phyloP scores from a whole-genome alignment of 495 filamentous ascomycete genomes.

The Penicillium psychrofluorescens region DNA sequence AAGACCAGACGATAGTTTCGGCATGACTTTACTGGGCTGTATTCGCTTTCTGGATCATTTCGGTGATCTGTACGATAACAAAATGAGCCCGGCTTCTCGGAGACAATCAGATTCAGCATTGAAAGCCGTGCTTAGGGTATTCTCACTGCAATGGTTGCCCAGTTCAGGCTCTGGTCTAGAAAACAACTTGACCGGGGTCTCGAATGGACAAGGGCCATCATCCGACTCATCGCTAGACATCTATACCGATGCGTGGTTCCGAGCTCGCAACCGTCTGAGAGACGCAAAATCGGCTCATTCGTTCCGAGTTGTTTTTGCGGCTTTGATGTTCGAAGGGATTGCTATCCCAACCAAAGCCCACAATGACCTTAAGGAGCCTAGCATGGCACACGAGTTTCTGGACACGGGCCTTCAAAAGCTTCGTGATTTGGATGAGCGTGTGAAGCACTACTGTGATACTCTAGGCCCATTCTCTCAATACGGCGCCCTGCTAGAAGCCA shows the following conservation, averaged over 20 bases:
- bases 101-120: conserved; percentile 11
- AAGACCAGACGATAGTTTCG: neutral
- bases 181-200: neutral
- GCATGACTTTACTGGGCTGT: conserved; percentile 12
- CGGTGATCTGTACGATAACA: conserved; percentile 17
- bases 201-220: neutral
- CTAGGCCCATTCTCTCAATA: conserved; percentile 15
- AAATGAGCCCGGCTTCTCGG: conserved; percentile 1
- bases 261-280: conserved; percentile 1
- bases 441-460: conserved; percentile 8
- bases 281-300: conserved; percentile 6
- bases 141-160: conserved; percentile 21
- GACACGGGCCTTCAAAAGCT: conserved; percentile 7
- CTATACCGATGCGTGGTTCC: conserved; percentile 13
- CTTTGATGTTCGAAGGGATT: conserved; percentile 15
- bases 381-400: conserved; percentile 3
- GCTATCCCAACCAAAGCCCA: conserved; percentile 4
- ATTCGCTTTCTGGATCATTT: conserved; percentile 23
- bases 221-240: neutral
- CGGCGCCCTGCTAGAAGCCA: conserved; percentile 10
- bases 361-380: neutral
- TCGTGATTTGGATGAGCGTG: conserved; percentile 6
- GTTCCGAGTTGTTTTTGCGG: conserved; percentile 12
- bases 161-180: neutral
- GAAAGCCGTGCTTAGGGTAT: conserved; percentile 10